Evolutionary conservation across 345 rosid species (phyloP), one percentile per base, ranked within the genome.

Genomic region (Hibiscus trionum): DNA sequence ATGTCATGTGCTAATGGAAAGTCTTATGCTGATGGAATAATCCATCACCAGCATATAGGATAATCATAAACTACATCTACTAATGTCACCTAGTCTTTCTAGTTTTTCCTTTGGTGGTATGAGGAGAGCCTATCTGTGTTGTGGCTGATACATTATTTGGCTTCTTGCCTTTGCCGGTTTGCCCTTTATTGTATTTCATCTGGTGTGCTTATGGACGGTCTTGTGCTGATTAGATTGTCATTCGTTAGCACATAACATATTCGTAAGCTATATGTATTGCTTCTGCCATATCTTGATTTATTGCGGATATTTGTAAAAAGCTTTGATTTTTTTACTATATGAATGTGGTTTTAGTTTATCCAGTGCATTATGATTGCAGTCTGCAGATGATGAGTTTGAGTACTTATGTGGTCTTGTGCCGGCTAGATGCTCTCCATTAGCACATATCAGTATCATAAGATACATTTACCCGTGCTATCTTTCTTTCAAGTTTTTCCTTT

Each of bases 341-440:
- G 24, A 33, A 3, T 14, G 17, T 33, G 46, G 46, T n/a, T 35
- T 62, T 62, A 33, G 46, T 57, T 31, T 61, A 6, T n/a, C 44
- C 12, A 31, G 12, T 61, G 21, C 46, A 15, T 61, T 61, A 7
- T 16, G 15, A 3, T 61, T 37, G 14, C 27, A 3, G 24, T 21
- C 24, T 0, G 24, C 0, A 21, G 26, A 63, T 9, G 1, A 63
- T 9, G 42, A 37, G 7, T 62, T 35, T 37, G 46, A 37, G 67
- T 37, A 46, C 82, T 58, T 72, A 77, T 76, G n/a, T 47, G 75
- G 73, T 56, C 75, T 74, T 78, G 65, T 75, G 80, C 42, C 7
- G 8, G 8, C 9, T 37, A 37, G 42, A 37, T 37, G 42, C 35
- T 37, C 42, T 1, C 42, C 42, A 37, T 37, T 37, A 7, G 42